Evolutionary conservation across 2,329 filamentous ascomycete genomes (phyloP).

Genomic region (Alternaria ethzedia): DNA sequence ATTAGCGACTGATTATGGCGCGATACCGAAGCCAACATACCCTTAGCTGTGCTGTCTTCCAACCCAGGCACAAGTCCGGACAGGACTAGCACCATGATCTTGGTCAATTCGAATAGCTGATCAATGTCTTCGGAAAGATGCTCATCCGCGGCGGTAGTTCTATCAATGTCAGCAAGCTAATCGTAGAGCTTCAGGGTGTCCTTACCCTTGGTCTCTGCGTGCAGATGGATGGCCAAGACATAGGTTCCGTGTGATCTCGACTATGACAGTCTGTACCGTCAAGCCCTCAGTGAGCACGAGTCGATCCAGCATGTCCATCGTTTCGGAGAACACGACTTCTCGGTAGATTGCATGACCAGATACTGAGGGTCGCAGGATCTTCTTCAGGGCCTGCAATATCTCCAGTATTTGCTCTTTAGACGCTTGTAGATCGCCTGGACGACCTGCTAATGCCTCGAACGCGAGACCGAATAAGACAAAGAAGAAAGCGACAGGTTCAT

Average conservation of each 20-base stretch:
- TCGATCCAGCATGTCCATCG: conserved; percentile 92
- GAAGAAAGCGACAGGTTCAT: conserved; percentile 98
- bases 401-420: conserved; percentile 81
- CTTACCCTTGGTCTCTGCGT: conserved; percentile 67
- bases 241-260: conserved; percentile 88
- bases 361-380: conserved; percentile 91
- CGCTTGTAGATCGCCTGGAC: conserved; percentile 73
- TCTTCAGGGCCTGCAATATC: conserved; percentile 89
- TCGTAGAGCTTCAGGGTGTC: not conserved
- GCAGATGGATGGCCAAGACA: conserved; percentile 93
- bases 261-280: conserved; percentile 88
- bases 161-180: conserved; percentile 16
- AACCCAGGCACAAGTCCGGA: conserved; percentile 86
- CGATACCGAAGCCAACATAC: conserved; percentile 15
- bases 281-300: conserved; percentile 90
- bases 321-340: conserved; percentile 94
- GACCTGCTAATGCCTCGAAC: conserved; percentile 91
- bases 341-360: conserved; percentile 97
- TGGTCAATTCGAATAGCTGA: conserved; percentile 93
- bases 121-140: conserved; percentile 96
- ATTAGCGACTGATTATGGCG: conserved; percentile 38
- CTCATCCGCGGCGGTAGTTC: conserved; percentile 60
- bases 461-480: conserved; percentile 97
- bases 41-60: conserved; percentile 59
- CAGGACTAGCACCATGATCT: conserved; percentile 93